These are phyloP conservation scores for Cytospora chrysosperma DNA, from an alignment of 2,329 filamentous ascomycete species.

Conservation along the genomic window DNA sequence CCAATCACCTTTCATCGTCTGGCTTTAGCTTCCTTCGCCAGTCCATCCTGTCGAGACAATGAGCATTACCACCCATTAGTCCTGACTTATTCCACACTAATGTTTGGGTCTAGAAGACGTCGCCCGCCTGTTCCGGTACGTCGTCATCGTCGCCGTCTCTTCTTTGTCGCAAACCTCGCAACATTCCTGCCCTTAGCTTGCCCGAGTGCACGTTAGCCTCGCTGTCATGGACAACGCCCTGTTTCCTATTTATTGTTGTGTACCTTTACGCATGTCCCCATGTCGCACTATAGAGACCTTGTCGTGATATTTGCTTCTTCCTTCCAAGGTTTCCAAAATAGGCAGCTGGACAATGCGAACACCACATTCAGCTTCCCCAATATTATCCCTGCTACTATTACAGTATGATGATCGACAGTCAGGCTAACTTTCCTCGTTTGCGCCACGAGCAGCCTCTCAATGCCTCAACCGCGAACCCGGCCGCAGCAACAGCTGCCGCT, in stretches of 20 bases:
- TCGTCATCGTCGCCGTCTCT: constrained; percentile 30
- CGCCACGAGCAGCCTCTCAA: constrained; percentile 55
- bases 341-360: constrained; percentile 4
- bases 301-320: neutral
- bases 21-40: neutral
- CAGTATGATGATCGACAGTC: constrained; percentile 10
- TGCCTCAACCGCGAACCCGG: constrained; percentile 63
- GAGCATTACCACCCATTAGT: constrained; percentile 10
- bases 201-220: neutral
- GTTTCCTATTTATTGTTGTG: neutral
- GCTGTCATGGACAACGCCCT: constrained; percentile 2
- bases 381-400: neutral
- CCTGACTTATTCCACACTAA: constrained; percentile 28
- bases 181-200: neutral
- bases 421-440: constrained; percentile 20
- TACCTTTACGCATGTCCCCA: neutral
- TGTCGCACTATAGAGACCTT: neutral
- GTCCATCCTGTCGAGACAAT: constrained; percentile 2
- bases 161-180: neutral
- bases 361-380: neutral
- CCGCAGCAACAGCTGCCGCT: constrained; percentile 75
- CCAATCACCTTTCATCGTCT: neutral
- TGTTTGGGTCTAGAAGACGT: constrained; percentile 54
- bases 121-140: constrained; percentile 50
- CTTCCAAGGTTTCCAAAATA: constrained; percentile 1